phyloP scores from a whole-genome alignment of 805 yeast species.

The Schwanniomyces yamadae region DNA sequence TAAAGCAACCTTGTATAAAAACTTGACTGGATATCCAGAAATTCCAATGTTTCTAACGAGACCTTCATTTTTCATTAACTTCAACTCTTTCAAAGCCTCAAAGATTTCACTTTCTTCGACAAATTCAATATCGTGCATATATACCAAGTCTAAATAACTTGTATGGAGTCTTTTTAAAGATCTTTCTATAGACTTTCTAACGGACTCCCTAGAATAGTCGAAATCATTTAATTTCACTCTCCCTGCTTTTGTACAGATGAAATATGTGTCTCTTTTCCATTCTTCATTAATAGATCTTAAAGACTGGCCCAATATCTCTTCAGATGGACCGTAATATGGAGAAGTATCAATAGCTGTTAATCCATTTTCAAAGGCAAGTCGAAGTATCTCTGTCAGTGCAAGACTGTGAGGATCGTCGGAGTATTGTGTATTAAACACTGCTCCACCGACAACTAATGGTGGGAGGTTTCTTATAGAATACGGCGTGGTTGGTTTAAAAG shows the following conservation, averaged over 20 bases:
- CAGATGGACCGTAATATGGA: conserved; percentile 92
- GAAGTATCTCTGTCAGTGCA: conserved; percentile 57
- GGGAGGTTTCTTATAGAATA: conserved; percentile 40
- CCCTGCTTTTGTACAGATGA: conserved; percentile 84
- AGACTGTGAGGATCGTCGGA: conserved; percentile 62
- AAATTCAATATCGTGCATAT: conserved; percentile 89
- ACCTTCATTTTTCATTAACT: conserved; percentile 61
- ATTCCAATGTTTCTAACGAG: conserved; percentile 66
- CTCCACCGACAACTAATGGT: conserved; percentile 80
- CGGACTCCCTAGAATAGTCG: conserved; percentile 65
- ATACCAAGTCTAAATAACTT: conserved; percentile 72
- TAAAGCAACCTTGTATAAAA: conserved; percentile 53
- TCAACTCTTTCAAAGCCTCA: conserved; percentile 63
- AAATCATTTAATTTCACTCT: conserved; percentile 66
- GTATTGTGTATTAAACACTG: conserved; percentile 81
- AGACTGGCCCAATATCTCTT: conserved; percentile 68
- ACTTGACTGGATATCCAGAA: conserved; percentile 84
- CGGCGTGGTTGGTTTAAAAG: conserved; percentile 15
- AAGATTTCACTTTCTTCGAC: conserved; percentile 52
- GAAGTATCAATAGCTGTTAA: conserved; percentile 84
- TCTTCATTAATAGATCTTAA: conserved; percentile 29
- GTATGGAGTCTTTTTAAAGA: conserved; percentile 69
- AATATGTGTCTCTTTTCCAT: conserved; percentile 60
- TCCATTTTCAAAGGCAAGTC: conserved; percentile 63
- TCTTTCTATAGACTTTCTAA: conserved; percentile 61